Base-by-base conservation (phyloP, 306 rosid species). In the Vigna trinervia region DNA sequence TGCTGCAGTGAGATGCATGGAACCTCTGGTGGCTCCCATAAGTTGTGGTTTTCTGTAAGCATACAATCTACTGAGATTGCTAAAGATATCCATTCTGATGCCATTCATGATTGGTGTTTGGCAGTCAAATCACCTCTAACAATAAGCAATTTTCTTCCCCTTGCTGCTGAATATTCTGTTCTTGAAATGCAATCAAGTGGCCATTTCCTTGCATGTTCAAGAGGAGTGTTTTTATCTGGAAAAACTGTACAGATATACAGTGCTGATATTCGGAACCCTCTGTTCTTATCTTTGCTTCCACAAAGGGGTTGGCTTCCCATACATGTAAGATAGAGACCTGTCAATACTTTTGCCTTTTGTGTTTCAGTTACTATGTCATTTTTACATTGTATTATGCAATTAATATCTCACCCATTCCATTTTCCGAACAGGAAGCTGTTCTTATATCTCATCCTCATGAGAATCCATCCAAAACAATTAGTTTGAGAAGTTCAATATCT, bases 231-330 rank as follows among this genome's bases (percentile, higher is more conserved):
- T 64, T 77, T 30, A 79, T 89, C 97, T 17, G 99, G 99, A 52
- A 82, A 91, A 81, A 79, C 87, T 58, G 88, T 89, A 73, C 89
- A 89, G 78, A 85, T 95, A 75, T 87, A 90, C 80, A 80, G 78
- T 82, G 96, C 93, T 76, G 97, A 95, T 80, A 95, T 90, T 62
- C 85, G 94, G 87, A 90, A 89, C n/a, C 97, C 99, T 39, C 83
- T 95, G 93, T 90, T 92, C 85, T 86, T 92, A 64, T 92, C 99
- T 22, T 81, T 95, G 80, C 81, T 95, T 83, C 99, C 99, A 4
- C 97, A 95, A 80, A 85, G 96, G 87, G 97, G 97, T 78, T 95
- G 99, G 99, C 87, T 92, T 47, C 97, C 99, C 54, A 84, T 88
- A 67, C 86, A 89, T 81, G 99, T 95, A 85, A 74, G 85, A 74